Base-by-base conservation (phyloP, 129 eudicot genomes). In the Chrysanthemum seticuspe region DNA sequence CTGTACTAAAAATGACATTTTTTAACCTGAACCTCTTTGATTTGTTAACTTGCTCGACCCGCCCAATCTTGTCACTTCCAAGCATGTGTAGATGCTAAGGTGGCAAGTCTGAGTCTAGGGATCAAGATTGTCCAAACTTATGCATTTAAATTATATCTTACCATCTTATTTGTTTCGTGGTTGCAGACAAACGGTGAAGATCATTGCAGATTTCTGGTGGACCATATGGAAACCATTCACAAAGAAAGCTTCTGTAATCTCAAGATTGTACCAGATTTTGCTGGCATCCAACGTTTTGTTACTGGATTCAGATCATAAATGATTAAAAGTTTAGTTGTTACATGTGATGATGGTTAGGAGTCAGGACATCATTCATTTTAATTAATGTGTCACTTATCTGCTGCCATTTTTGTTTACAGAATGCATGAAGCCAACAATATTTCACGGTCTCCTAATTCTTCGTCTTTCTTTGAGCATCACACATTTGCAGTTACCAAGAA, bases 151-250 rank as follows among this genome's bases (percentile, higher is more conserved):
- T 4, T 25, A 29, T 62, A 40, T 61, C 2, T 13, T 3, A 63
- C 5, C 34, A 36, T 23, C 61, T 66, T 74, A 40, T 19, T 49
- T 75, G 27, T 55, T 68, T 76, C 36, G 63, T 81, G 71, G 68
- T 27, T 75, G 83, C 89, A 93, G 99, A 90, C 98, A 13, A 90
- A 94, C 13, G 97, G 98, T 57, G 93, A 86, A 78, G 67, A 84
- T 60, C 99, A 90, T 85, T 88, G 97, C 94, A 79, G 74, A 58
- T 76, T 81, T 73, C 89, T 90, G 23, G 79, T 80, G 48, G 74
- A 94, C 55, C 85, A 88, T 81, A 68, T 86, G 82, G 80, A 85
- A 68, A 84, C 73, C 19, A 23, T 83, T 68, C 47, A 58, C 16
- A 60, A 74, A n/a, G 84, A 79, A 31, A 72, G 80, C 78, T 90